A percentile compares a stretch with the other conserved stretches of the same genome.
Evolutionary conservation across 1,284 basidiomycete species (phyloP).

Genomic region (Irpex sp.): DNA sequence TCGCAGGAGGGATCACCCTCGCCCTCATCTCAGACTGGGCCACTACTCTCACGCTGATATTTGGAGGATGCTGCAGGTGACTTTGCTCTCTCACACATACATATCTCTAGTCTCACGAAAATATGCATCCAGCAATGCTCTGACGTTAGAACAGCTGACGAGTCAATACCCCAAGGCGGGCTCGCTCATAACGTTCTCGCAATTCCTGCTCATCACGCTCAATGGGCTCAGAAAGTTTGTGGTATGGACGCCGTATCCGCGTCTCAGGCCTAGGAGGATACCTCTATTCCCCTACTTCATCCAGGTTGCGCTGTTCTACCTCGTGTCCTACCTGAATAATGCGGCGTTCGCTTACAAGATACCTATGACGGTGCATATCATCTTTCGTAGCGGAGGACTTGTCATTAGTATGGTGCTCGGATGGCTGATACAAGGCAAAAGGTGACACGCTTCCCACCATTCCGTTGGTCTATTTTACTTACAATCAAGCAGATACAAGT

Average conservation of each 20-base stretch:
- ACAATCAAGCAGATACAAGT: conserved; percentile 53
- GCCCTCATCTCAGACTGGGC: conserved; percentile 37
- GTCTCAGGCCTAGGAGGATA: conserved; percentile 60
- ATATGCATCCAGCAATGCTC: conserved; percentile 55
- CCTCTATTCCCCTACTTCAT: conserved; percentile 74
- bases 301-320: conserved; percentile 83
- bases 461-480: neutral
- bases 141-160: conserved; percentile 67
- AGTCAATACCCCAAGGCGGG: conserved; percentile 62
- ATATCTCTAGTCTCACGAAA: conserved; percentile 19
- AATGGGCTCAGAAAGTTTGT: conserved; percentile 63
- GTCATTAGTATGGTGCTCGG: conserved; percentile 79
- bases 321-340: conserved; percentile 86
- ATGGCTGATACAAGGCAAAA: conserved; percentile 55
- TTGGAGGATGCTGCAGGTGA: conserved; percentile 61
- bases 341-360: conserved; percentile 84
- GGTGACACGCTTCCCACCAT: conserved; percentile 33
- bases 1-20: conserved; percentile 20
- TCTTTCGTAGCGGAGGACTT: conserved; percentile 90
- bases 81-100: conserved; percentile 13
- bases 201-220: conserved; percentile 76
- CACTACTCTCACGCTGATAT: conserved; percentile 43
- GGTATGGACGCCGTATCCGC: conserved; percentile 30
- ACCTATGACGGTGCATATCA: conserved; percentile 92
- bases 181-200: conserved; percentile 80